Evolutionary conservation across 495 filamentous ascomycete genomes (phyloP).

Genomic region (Chlorociboria aeruginascens): DNA sequence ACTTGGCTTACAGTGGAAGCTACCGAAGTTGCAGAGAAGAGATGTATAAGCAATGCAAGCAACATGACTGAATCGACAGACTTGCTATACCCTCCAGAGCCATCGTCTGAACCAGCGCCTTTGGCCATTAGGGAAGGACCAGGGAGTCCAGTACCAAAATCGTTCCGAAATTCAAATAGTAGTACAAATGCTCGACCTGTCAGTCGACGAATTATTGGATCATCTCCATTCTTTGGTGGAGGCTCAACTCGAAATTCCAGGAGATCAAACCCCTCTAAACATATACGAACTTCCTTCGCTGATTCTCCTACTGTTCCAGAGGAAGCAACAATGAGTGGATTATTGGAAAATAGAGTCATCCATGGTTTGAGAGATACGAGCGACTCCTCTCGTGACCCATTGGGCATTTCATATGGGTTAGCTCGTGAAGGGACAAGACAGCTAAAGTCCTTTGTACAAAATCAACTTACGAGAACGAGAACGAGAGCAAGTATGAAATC

Average conservation of each 20-base stretch:
- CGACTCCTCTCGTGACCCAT: conserved; percentile 3
- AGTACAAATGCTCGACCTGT: conserved; percentile 1
- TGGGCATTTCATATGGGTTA: conserved; percentile 6
- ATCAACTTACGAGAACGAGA: background rate
- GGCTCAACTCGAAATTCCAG: conserved; percentile 8
- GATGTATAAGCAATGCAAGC: background rate
- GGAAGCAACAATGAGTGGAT: background rate
- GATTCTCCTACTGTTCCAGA: conserved; percentile 9
- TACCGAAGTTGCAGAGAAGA: background rate
- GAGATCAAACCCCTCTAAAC: conserved; percentile 4
- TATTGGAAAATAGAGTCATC: background rate
- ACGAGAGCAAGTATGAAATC: conserved; percentile 5
- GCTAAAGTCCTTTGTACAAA: conserved; percentile 8
- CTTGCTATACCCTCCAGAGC: background rate
- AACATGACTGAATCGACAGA: conserved; percentile 5
- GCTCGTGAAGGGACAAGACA: conserved; percentile 15
- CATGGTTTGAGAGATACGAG: background rate
- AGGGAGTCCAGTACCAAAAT: no score
- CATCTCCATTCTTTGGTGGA: conserved; percentile 12
- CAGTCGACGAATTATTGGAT: conserved; percentile 4
- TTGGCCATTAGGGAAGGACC: background rate
- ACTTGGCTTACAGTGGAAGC: conserved; percentile 7
- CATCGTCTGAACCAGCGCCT: background rate
- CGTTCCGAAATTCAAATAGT: background rate
- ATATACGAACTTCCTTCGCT: conserved; percentile 1